Evolutionary conservation across 352 stramenopile genomes (phyloP), one percentile per base, ranked within the genome.

Genomic region (Globisporangium irregulare): DNA sequence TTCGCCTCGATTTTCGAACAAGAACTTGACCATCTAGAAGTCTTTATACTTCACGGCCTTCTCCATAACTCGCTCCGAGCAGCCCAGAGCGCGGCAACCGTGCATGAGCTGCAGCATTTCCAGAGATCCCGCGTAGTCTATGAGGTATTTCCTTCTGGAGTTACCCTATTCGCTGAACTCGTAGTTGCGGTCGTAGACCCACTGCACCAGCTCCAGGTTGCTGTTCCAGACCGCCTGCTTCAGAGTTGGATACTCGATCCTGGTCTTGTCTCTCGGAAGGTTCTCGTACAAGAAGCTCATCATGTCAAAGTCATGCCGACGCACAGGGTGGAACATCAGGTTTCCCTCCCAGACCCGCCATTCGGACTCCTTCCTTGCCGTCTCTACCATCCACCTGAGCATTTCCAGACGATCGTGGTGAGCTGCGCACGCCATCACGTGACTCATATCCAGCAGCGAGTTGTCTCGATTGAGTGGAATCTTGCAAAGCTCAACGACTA

Each of bases 111-210:
- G 34, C 34, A 41, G 34, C 34, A 41, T 41, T 41, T 41, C 34
- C 34, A 41, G 8, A 41, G 34, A 41, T 10, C 34, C 7, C 6
- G 34, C 34, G 34, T 41, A 8, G 34, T 41, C 34, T 8, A 41
- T 41, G 34, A 41, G 6, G 34, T 14, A 41, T 41, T 41, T 41
- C 34, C 9, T 41, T 10, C 34, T 10, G 7, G 34, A 41, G 34
- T 41, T 41, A 10, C 34, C 34, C 34, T 41, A 8, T 41, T 41
- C 38, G 1, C 14, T 56, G 24, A 64, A 57, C 5, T 22, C 25
- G 25, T 64, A 64, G 41, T 27, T 27, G 24, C 25, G 59, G 24
- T 57, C 59, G 25, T 64, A 56, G 24, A 6, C 24, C 41, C 59
- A 64, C 59, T 64, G 20, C 24, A 57, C 14, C 15, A 51, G 8